Evolutionary conservation across 148 eudicot genomes (phyloP).

Genomic region (Fagopyrum tataricum): DNA sequence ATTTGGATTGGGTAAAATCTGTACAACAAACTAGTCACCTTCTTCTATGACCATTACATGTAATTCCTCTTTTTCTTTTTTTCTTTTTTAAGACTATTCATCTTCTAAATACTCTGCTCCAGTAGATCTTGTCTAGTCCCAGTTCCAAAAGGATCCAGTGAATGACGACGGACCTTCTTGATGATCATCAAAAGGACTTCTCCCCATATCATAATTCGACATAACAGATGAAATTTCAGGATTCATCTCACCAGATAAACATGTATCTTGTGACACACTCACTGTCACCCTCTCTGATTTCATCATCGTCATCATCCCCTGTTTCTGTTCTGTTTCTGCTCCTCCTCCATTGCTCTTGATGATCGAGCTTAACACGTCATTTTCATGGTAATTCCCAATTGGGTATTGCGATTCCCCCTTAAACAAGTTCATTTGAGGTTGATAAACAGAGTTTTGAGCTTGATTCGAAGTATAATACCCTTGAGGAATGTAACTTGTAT

Average conservation of each 20-base stretch:
- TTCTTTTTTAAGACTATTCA: neutral
- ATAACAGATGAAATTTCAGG: slow-evolving; percentile 25
- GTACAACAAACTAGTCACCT: neutral
- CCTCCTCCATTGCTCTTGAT: slow-evolving; percentile 22
- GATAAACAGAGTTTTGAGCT: neutral
- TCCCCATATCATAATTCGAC: slow-evolving; percentile 33
- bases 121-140: neutral
- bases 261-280: slow-evolving; percentile 36
- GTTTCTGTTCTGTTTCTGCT: neutral
- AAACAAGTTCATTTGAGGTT: slow-evolving; percentile 15
- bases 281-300: slow-evolving; percentile 25
- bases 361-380: slow-evolving; percentile 24
- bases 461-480: neutral
- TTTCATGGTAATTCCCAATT: slow-evolving; percentile 24
- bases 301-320: slow-evolving; percentile 9
- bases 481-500: slow-evolving; percentile 13
- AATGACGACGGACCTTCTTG: slow-evolving; percentile 27
- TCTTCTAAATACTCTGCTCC: neutral
- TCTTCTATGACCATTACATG: neutral
- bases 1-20: neutral
- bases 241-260: slow-evolving; percentile 29
- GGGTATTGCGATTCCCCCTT: slow-evolving; percentile 15
- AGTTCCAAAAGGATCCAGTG: slow-evolving; percentile 30
- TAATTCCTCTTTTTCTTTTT: neutral
- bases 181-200: slow-evolving; percentile 29